These are phyloP conservation scores for Trichosporon asahii DNA, from an alignment of 1,284 basidiomycete species.

Conservation along the genomic window DNA sequence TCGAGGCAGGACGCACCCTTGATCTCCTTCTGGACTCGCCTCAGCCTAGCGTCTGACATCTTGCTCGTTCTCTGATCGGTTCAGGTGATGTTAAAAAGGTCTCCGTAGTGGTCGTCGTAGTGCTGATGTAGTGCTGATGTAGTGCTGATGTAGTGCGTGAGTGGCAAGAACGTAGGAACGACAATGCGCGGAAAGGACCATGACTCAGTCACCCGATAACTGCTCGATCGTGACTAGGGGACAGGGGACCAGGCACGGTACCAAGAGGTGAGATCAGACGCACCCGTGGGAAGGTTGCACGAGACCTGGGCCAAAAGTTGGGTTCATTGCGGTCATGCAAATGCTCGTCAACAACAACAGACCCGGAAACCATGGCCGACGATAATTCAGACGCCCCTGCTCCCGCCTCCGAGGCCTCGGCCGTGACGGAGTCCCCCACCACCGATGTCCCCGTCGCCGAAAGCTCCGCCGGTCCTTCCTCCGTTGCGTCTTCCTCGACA, in stretches of 20 bases:
- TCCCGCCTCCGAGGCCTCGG: not conserved
- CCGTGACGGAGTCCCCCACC: not conserved
- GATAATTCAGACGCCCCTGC: not conserved
- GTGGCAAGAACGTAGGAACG: not conserved
- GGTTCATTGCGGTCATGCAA: not conserved
- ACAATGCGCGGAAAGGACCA: not conserved
- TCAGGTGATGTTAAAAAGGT: not conserved
- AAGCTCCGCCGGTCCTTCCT: not conserved
- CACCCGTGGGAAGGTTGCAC: conserved; percentile 5
- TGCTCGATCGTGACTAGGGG: conserved; percentile 1
- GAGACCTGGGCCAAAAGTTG: not conserved
- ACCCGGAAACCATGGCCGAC: not conserved
- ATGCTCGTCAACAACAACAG: not conserved
- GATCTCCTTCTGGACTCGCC: conserved; percentile 90
- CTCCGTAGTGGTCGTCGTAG: not conserved
- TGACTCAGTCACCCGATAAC: not conserved
- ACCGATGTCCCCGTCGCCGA: not conserved
- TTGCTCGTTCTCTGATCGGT: conserved; percentile 7
- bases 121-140: not conserved
- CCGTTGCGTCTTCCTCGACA: not conserved
- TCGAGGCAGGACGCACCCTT: conserved; percentile 56
- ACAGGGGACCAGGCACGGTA: not conserved
- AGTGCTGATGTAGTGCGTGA: not conserved
- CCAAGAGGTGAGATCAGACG: not conserved
- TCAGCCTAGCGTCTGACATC: conserved; percentile 72